A percentile compares a stretch with the other conserved stretches of the same genome.
These are phyloP conservation scores for Geopyxis carbonaria DNA, from an alignment of 495 filamentous ascomycete genomes.

Conservation along the genomic window DNA sequence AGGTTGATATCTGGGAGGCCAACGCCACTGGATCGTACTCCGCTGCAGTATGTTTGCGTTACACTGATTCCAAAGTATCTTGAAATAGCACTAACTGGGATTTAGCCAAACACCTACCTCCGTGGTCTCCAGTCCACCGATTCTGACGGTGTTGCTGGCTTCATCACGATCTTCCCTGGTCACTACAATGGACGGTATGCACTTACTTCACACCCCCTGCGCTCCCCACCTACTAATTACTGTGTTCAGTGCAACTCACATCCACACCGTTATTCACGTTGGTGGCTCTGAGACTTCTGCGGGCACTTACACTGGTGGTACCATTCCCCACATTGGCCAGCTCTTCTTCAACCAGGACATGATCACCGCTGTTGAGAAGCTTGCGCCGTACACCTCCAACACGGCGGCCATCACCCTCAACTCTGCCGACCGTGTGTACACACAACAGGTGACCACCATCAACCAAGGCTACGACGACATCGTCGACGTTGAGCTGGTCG, in stretches of 20 bases:
- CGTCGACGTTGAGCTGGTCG: too few species aligned
- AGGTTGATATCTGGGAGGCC: conserved; percentile 43
- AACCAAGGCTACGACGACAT: too few species aligned
- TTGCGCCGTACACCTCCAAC: background rate
- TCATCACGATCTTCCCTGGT: conserved; percentile 37
- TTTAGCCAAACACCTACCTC: background rate
- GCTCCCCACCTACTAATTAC: too few species aligned
- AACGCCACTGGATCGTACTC: conserved; percentile 41
- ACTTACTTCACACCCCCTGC: too few species aligned
- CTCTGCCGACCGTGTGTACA: too few species aligned
- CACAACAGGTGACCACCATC: too few species aligned
- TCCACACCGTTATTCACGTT: conserved; percentile 36
- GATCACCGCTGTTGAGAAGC: conserved; percentile 34
- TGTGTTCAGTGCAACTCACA: conserved; percentile 42
- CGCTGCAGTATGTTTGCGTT: too few species aligned
- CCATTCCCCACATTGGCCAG: conserved; percentile 42
- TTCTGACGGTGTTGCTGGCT: conserved; percentile 32
- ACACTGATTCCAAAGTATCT: too few species aligned
- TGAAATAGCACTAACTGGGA: too few species aligned
- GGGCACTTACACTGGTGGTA: conserved; percentile 34
- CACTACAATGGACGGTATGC: conserved; percentile 36
- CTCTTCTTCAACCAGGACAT: conserved; percentile 47
- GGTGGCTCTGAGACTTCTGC: conserved; percentile 32
- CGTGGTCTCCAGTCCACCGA: conserved; percentile 27
- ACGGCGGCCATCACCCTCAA: too few species aligned